Base-by-base conservation (phyloP, 495 filamentous ascomycete genomes). In the Daldinia concentrica region DNA sequence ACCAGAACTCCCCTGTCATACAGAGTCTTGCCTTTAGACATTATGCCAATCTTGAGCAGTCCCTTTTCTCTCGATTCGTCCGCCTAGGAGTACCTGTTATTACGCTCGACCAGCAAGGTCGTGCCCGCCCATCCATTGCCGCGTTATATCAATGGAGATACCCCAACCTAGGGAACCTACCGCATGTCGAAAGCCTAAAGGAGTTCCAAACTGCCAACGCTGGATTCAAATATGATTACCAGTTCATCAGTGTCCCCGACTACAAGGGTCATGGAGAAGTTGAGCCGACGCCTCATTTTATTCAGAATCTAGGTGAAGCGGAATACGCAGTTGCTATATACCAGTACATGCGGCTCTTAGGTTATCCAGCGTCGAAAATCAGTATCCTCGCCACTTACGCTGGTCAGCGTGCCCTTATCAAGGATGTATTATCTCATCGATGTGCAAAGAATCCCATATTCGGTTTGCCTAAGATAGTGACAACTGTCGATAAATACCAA, bases 401-500 rank as follows among this genome's bases (percentile, higher is more conserved):
- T 27, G 95, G 95, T n/a, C 95, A 99, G 79, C 85, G 90, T 51
- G 93, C 94, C 55, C 83, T 98, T 76, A 94, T 99, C 68, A 88
- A 87, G 72, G 95, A 99, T 82, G 93, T 98, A 6, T 77, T 99
- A 55, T 83, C 78, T n/a, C 92, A 97, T 75, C 86, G 95, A 32
- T 99, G 95, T 74, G 87, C 87, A 9, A 91, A 88, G 74, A 96
- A 92, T 69, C 80, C 88, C 2, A 80, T 99, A 29, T 99, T 99
- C 81, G 94, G 96, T 11, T 81, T 97, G 82, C 95, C 95, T 41
- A 91, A 90, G 78, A 90, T 92, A 52, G 93, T 99, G 27, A 92
- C 91, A 1, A 98, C 96, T 17, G 96, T 99, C 61, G 95, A 99
- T 80, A 97, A 96, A 79, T 99, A 98, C 73, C 95, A 99, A 83